A percentile compares a stretch with the other conserved stretches of the same genome.
Conservation (phyloP, 2,329 filamentous ascomycete genomes). For the Aspergillus cejpii region DNA sequence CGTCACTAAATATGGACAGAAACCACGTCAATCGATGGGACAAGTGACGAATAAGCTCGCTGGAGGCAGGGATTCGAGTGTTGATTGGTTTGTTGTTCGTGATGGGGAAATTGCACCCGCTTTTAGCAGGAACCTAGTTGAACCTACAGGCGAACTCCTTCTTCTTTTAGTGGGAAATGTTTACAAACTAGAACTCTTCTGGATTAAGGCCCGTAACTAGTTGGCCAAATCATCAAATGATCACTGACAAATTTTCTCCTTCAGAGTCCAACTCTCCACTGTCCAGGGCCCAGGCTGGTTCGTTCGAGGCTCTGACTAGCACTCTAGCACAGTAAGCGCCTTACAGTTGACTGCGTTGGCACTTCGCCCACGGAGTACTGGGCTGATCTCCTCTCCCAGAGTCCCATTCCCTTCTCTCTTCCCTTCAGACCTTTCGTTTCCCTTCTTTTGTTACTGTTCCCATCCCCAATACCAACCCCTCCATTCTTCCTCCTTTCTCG, state of each 20-base stretch:
- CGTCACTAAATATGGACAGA: not conserved
- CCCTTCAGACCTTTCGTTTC: slow-evolving; percentile 1
- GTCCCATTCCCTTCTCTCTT: slow-evolving; percentile 9
- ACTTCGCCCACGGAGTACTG: not conserved
- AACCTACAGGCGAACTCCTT: not conserved
- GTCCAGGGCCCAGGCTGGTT: no score
- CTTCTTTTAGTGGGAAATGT: not conserved
- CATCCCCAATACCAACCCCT: slow-evolving; percentile 2
- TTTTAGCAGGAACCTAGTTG: not conserved
- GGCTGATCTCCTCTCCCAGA: slow-evolving; percentile 19
- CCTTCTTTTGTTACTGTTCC: not conserved
- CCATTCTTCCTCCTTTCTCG: slow-evolving; percentile 21
- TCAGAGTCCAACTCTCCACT: no score
- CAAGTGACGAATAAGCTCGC: not conserved
- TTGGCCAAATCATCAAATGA: not conserved
- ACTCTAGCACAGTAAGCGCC: no score
- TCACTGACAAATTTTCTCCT: not conserved
- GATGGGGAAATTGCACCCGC: not conserved
- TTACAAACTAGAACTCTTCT: not conserved
- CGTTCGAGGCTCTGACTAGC: no score
- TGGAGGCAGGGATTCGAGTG: not conserved
- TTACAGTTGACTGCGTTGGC: no score
- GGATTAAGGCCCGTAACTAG: not conserved
- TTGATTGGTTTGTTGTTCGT: not conserved
- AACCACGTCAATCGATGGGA: not conserved